These are phyloP conservation scores for Phoenix dactylifera DNA, from an alignment of 176 grass and related monocot genomes.

Conservation along the genomic window DNA sequence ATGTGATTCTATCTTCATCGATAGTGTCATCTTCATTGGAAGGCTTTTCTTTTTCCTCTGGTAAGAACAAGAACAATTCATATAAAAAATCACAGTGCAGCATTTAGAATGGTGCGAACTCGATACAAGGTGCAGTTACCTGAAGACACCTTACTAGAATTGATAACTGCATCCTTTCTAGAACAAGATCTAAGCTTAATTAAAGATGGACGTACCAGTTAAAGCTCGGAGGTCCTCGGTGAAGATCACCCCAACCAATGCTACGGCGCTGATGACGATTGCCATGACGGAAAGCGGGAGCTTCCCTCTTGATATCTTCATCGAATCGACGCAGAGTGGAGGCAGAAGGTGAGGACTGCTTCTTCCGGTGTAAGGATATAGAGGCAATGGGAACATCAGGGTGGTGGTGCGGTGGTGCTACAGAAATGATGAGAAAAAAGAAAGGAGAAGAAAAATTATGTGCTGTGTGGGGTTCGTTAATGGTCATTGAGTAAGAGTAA, in stretches of 20 bases:
- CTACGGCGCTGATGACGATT: slow-evolving; percentile 48
- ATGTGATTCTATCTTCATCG: slow-evolving; percentile 15
- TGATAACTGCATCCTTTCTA: slow-evolving; percentile 27
- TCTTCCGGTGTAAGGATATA: no score
- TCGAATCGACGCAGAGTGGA: background rate
- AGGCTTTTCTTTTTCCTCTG: slow-evolving; percentile 21
- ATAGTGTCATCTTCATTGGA: background rate
- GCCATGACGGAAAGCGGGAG: slow-evolving; percentile 50
- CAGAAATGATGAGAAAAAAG: no score
- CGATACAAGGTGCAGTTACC: slow-evolving; percentile 6
- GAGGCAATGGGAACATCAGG: no score
- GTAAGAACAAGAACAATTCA: background rate
- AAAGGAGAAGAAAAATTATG: no score
- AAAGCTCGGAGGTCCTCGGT: slow-evolving; percentile 63
- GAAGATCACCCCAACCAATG: slow-evolving; percentile 52
- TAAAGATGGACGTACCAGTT: slow-evolving; percentile 38
- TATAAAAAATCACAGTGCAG: background rate
- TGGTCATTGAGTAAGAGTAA: no score
- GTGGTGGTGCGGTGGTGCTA: no score
- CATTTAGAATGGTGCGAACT: background rate
- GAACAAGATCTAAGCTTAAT: slow-evolving; percentile 28
- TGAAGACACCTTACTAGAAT: slow-evolving; percentile 18
- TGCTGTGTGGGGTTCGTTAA: no score
- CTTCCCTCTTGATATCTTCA: slow-evolving; percentile 40
- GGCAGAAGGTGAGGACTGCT: slow-evolving; percentile 11